Evolutionary conservation across 2,329 filamentous ascomycete species (phyloP), one percentile per base, ranked within the genome.

Genomic region (Fusarium albosuccineum): DNA sequence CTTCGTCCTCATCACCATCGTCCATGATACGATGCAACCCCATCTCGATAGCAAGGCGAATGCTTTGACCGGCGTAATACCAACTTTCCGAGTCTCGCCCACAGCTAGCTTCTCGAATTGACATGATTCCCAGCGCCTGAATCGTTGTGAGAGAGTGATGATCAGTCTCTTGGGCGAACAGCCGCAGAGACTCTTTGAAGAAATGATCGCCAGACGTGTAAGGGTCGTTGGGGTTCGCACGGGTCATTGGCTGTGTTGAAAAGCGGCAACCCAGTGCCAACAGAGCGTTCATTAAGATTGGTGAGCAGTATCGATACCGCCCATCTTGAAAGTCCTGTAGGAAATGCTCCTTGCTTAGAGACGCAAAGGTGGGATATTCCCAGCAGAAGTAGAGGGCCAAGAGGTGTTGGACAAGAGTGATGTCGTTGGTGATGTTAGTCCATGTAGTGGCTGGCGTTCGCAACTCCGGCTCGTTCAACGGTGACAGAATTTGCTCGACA

Each of bases 121-220:
- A 90, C 90, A 94, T 92, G 70, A 94, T 86, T 6, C 90, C 90
- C 16, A 94, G 80, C 2, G 91, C 91, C 78, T 94, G 91, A 44
- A 92, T 89, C 5, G 89, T 92, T 3, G 91, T 92, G 30, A 93
- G 78, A 7, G 77, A 85, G 64, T 91, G 86, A 53, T 87, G 86
- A 61, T 91, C 81, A 2, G 80, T 75, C 65, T 89, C 85, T 56
- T 86, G 80, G 57, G 85, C 81, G 30, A 92, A 82, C 0, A 93
- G 80, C 9, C 88, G 82, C 62, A 86, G 83, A 8, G 88, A 85
- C 75, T 94, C 91, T 53, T 87, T 86, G 76, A 92, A 93, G 77
- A 93, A 94, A 73, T 92, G 87, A 64, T 93, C 89, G 5, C 91
- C 91, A 1, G 90, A 89, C 0, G 89, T 88, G 59, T 86, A 85